These are phyloP conservation scores for Didymosphaeria variabile DNA, from an alignment of 2,329 filamentous ascomycete genomes.

Conservation along the genomic window DNA sequence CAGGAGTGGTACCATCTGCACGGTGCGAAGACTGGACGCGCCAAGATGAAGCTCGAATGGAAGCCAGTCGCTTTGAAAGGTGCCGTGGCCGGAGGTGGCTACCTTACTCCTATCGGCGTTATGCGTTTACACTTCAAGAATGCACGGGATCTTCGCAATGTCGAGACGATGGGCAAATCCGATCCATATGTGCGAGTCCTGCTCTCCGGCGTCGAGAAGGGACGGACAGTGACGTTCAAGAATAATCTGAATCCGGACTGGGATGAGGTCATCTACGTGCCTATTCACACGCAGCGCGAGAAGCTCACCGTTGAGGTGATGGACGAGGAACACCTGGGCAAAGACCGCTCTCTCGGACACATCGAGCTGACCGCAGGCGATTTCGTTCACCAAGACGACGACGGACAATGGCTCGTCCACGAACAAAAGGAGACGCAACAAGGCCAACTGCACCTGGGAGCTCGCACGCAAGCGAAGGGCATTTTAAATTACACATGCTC, in stretches of 20 bases:
- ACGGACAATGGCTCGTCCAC: conserved; percentile 81
- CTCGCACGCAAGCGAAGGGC: conserved; percentile 79
- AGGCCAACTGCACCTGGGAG: conserved; percentile 76
- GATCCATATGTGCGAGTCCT: conserved; percentile 92
- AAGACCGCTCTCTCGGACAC: conserved; percentile 86
- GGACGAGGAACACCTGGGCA: conserved; percentile 92
- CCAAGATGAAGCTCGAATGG: conserved; percentile 93
- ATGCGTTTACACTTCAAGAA: conserved; percentile 92
- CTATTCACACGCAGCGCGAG: conserved; percentile 84
- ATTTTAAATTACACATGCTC: conserved; percentile 81
- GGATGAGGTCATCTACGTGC: conserved; percentile 95
- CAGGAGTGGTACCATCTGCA: conserved; percentile 95
- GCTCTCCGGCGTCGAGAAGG: conserved; percentile 89
- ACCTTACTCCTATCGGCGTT: conserved; percentile 92
- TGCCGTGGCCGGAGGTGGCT: conserved; percentile 79
- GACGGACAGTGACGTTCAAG: conserved; percentile 90
- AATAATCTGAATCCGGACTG: conserved; percentile 96
- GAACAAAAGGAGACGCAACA: conserved; percentile 76
- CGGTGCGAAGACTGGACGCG: conserved; percentile 81
- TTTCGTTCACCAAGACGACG: conserved; percentile 79
- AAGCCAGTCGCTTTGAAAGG: conserved; percentile 91
- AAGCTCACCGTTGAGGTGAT: conserved; percentile 91
- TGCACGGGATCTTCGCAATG: conserved; percentile 84
- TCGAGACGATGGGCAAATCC: conserved; percentile 95
- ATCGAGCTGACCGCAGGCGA: conserved; percentile 80